Evolutionary conservation across 805 yeast genomes (phyloP), one percentile per base, ranked within the genome.

Genomic region (Yarrowia yakushimensis): DNA sequence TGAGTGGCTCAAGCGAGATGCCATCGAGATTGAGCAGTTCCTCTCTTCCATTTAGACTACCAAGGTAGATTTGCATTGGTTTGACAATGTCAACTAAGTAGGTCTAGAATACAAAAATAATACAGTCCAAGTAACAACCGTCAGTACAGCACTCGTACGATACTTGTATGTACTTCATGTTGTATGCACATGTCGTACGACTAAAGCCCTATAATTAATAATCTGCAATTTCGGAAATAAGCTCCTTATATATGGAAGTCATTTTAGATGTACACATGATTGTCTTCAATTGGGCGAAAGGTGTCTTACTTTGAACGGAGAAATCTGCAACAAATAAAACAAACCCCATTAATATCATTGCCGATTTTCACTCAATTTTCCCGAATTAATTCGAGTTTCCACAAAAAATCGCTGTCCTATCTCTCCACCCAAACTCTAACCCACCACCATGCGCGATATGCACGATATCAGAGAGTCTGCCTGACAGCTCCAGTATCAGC

Each of bases 1-100:
- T 11, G 69, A 73, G 25, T 87, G 89, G 89, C 72, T 73, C 39
- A 73, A 75, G 46, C 74, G 83, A 17, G 85, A 82, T 65, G 64
- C 66, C 4, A 69, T 65, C 5, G 75, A 69, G 41, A 81, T 85
- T 12, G 67, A 68, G 39, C 65, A 63, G 15, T 84, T 84, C 83
- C 72, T 84, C 84, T 68, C 72, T 69, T 12, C 70, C 64, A 18
- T 48, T 31, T 48, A 48, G 39, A 6, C n/a, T n/a, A n/a, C n/a
- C n/a, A n/a, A n/a, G n/a, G n/a, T n/a, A n/a, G n/a, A n/a, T n/a
- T n/a, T n/a, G n/a, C n/a, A n/a, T n/a, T n/a, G n/a, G n/a, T n/a
- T n/a, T n/a, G n/a, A n/a, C n/a, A n/a, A n/a, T n/a, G n/a, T n/a
- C n/a, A n/a, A n/a, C n/a, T n/a, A n/a, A n/a, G n/a, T n/a, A n/a